phyloP scores from a whole-genome alignment of 192 early-diverging fungal species.

The Cladochytrium replicatum region DNA sequence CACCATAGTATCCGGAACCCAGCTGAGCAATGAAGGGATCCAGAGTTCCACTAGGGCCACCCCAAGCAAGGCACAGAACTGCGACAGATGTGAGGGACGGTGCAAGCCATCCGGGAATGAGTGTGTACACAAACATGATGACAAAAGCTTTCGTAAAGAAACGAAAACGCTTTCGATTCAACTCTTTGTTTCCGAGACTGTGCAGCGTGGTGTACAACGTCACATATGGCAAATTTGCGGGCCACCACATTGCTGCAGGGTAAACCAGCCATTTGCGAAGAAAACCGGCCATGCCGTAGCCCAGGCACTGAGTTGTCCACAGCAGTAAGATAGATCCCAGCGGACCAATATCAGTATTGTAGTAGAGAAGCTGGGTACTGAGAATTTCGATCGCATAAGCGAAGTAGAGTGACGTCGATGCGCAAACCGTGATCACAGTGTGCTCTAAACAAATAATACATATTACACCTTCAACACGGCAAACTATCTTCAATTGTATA shows the following conservation, averaged over 20 bases:
- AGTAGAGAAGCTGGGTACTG: conserved; percentile 8
- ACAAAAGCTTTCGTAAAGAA: conserved; percentile 39
- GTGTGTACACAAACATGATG: conserved; percentile 41
- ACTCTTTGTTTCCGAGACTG: conserved; percentile 27
- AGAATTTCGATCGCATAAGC: conserved; percentile 7
- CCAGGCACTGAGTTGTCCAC: conserved; percentile 50
- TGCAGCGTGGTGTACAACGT: conserved; percentile 71
- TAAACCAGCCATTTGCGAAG: conserved; percentile 65
- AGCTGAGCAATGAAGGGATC: conserved; percentile 7
- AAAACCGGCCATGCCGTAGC: conserved; percentile 55
- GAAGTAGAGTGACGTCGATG: not conserved
- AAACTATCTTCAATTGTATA: conserved; percentile 62
- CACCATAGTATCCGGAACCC: conserved; percentile 4
- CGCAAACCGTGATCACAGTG: not conserved
- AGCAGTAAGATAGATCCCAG: conserved; percentile 54
- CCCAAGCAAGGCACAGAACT: conserved; percentile 45
- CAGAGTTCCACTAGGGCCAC: not conserved
- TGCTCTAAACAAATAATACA: not conserved
- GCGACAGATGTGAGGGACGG: conserved; percentile 57
- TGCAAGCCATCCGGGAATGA: conserved; percentile 57
- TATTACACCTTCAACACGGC: conserved; percentile 5
- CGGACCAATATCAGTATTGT: conserved; percentile 48
- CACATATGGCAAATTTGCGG: conserved; percentile 57
- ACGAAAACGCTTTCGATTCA: conserved; percentile 30
- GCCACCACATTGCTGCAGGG: conserved; percentile 78